phyloP scores from a whole-genome alignment of 768 basidiomycete genomes.

The Lyophyllum shimeji region DNA sequence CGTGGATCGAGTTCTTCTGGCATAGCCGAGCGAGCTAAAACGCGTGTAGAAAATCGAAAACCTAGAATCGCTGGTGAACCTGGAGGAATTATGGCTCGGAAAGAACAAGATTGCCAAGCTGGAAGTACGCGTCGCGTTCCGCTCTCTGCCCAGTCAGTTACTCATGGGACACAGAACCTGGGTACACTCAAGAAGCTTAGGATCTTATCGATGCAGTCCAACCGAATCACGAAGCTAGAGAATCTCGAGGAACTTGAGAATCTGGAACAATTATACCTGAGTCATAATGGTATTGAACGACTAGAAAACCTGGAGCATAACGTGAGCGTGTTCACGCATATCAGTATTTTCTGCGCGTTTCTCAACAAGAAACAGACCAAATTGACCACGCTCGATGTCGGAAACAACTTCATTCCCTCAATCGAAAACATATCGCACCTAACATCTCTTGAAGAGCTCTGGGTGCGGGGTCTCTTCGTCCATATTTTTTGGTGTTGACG shows the following conservation, averaged over 20 bases:
- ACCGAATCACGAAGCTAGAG: conserved; percentile 88
- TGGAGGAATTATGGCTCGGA: conserved; percentile 95
- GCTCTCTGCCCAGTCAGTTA: not conserved
- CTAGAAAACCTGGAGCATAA: conserved; percentile 87
- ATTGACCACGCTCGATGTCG: conserved; percentile 84
- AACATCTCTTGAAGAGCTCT: conserved; percentile 81
- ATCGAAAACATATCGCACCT: conserved; percentile 86
- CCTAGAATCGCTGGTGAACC: conserved; percentile 71
- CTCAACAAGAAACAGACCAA: conserved; percentile 40
- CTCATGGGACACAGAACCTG: conserved; percentile 55
- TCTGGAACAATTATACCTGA: conserved; percentile 90
- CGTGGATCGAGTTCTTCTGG: conserved; percentile 23
- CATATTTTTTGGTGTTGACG: not conserved
- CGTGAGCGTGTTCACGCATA: conserved; percentile 40
- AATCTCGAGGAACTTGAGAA: conserved; percentile 68
- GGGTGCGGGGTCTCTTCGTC: conserved; percentile 58
- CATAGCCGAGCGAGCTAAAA: not conserved
- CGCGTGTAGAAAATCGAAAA: conserved; percentile 77
- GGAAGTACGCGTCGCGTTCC: conserved; percentile 50
- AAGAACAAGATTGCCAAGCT: conserved; percentile 95
- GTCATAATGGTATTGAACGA: conserved; percentile 85
- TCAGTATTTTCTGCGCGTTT: not conserved
- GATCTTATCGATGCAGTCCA: conserved; percentile 91
- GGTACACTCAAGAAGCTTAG: conserved; percentile 67
- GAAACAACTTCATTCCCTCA: conserved; percentile 76